Conservation (phyloP, 768 basidiomycete genomes). For the Xerocomus potaroensis region DNA sequence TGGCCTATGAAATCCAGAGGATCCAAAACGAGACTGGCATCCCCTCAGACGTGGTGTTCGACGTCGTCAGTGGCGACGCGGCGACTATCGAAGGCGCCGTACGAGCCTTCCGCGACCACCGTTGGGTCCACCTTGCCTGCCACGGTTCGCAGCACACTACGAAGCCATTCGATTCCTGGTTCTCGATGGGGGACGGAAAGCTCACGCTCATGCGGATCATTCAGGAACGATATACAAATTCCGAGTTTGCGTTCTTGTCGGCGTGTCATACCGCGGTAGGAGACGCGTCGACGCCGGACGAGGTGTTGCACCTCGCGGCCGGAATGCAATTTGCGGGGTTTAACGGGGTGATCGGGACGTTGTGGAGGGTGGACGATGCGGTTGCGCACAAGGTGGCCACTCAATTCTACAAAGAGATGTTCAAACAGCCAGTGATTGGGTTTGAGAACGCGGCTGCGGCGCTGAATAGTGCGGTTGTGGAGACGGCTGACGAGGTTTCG, state of each 20-base stretch:
- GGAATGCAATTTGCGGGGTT: not conserved
- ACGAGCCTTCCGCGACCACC: not conserved
- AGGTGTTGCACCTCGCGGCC: not conserved
- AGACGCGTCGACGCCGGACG: not conserved
- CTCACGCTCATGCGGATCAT: not conserved
- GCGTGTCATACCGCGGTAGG: not conserved
- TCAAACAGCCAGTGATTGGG: not conserved
- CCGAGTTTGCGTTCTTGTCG: not conserved
- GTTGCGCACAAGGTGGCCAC: not conserved
- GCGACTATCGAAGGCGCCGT: not conserved
- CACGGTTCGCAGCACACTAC: not conserved
- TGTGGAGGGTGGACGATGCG: not conserved
- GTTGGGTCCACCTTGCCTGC: not conserved
- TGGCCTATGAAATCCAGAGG: not conserved
- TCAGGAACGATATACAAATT: not conserved
- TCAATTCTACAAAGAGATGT: not conserved
- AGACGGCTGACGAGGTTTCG: not conserved
- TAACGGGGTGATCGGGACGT: not conserved
- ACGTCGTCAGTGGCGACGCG: not conserved
- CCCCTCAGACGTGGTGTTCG: not conserved
- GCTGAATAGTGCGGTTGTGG: not conserved
- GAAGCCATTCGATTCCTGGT: not conserved
- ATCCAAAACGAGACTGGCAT: not conserved
- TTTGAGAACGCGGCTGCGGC: not conserved
- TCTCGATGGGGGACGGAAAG: not conserved